Evolutionary conservation across 805 yeast species (phyloP).

Genomic region (Ogataea thermomethanolica): DNA sequence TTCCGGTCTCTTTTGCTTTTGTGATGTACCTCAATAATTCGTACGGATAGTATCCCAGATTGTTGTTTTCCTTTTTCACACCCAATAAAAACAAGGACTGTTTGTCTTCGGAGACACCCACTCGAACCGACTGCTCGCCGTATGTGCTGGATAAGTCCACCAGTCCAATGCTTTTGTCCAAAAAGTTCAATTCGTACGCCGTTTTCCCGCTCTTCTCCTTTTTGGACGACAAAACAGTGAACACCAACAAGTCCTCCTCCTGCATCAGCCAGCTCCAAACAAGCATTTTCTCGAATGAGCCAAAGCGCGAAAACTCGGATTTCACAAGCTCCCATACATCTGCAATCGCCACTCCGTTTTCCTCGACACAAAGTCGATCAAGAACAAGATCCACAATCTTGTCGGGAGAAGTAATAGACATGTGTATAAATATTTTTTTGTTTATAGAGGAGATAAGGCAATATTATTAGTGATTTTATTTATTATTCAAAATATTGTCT

Average conservation of each 20-base stretch:
- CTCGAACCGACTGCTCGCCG: constrained; percentile 13
- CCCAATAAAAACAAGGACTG: constrained; percentile 61
- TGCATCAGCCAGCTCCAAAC: constrained; percentile 38
- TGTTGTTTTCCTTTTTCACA: constrained; percentile 45
- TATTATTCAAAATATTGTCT: no score
- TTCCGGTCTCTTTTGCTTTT: constrained; percentile 50
- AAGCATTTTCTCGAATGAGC: constrained; percentile 32
- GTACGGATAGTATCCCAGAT: constrained; percentile 54
- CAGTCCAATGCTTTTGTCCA: constrained; percentile 13
- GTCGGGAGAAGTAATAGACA: constrained; percentile 31
- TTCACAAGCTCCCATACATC: constrained; percentile 34
- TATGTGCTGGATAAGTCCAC: constrained; percentile 5
- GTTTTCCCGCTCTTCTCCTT: constrained; percentile 6
- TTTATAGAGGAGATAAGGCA: not conserved
- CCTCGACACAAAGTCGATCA: constrained; percentile 36
- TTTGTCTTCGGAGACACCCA: constrained; percentile 49
- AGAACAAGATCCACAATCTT: constrained; percentile 32
- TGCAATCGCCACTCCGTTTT: constrained; percentile 30
- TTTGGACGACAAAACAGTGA: constrained; percentile 3
- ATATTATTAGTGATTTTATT: not conserved
- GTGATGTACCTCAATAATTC: constrained; percentile 60
- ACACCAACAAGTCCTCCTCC: constrained; percentile 26
- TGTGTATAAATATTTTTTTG: constrained; percentile 6
- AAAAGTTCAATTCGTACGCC: not conserved
- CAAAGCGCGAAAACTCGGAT: constrained; percentile 19